A percentile compares a stretch with the other conserved stretches of the same genome.
phyloP scores from a whole-genome alignment of 768 basidiomycete species.

The Dacryopinax spathularia region DNA sequence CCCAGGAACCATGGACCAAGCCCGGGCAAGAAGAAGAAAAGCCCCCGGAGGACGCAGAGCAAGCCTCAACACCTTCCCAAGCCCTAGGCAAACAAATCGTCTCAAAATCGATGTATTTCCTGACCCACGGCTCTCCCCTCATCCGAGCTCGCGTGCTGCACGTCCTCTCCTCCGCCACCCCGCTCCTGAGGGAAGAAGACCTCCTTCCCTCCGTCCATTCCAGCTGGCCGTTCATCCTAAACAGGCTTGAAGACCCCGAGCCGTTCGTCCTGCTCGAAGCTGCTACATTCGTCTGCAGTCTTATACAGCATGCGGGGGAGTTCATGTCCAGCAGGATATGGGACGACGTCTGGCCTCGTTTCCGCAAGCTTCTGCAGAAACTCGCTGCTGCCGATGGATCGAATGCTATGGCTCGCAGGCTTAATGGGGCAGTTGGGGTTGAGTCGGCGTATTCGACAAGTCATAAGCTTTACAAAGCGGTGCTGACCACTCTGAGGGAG shows the following conservation, averaged over 20 bases:
- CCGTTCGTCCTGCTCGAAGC: constrained; percentile 69
- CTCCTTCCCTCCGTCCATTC: constrained; percentile 74
- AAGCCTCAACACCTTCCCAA: constrained; percentile 55
- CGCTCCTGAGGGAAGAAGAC: constrained; percentile 53
- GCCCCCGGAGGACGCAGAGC: constrained; percentile 27
- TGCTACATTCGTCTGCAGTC: constrained; percentile 52
- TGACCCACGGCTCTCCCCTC: constrained; percentile 76
- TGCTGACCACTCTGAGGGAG: constrained; percentile 58
- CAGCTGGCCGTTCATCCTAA: constrained; percentile 90
- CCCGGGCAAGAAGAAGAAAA: constrained; percentile 18
- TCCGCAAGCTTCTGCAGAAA: constrained; percentile 42
- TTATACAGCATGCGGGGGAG: constrained; percentile 56
- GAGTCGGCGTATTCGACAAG: constrained; percentile 67
- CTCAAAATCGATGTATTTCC: constrained; percentile 71
- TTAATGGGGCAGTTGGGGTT: constrained; percentile 37
- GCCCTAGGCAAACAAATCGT: constrained; percentile 71
- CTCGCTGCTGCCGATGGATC: constrained; percentile 50
- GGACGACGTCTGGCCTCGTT: constrained; percentile 88
- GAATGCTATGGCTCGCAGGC: constrained; percentile 52
- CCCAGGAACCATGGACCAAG: constrained; percentile 40
- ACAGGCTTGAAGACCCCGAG: constrained; percentile 59
- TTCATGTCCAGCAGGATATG: constrained; percentile 78
- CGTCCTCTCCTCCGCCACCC: constrained; percentile 57
- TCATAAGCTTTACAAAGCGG: constrained; percentile 63
- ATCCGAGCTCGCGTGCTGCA: constrained; percentile 73